phyloP scores from a whole-genome alignment of 1,284 basidiomycete species.

The Ustilago vetiveriae region DNA sequence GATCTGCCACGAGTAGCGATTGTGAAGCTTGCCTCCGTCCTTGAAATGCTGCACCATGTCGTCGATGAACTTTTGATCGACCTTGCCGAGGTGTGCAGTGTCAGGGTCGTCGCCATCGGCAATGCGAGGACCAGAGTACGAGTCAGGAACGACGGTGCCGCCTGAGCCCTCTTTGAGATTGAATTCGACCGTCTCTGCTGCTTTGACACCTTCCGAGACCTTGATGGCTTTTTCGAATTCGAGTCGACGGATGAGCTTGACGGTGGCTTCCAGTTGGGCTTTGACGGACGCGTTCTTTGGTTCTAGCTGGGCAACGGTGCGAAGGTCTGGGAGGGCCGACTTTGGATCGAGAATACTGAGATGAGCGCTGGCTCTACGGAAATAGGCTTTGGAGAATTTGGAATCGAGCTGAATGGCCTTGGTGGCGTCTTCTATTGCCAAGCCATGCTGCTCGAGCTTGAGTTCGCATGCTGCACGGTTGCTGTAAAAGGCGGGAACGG shows the following conservation, averaged over 20 bases:
- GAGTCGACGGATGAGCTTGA: constrained; percentile 79
- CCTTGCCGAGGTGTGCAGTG: constrained; percentile 70
- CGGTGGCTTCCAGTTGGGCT: constrained; percentile 83
- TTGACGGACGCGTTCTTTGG: constrained; percentile 84
- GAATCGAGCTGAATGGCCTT: constrained; percentile 89
- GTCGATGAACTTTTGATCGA: constrained; percentile 77
- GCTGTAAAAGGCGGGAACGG: constrained; percentile 54
- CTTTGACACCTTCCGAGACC: constrained; percentile 53
- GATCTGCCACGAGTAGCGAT: constrained; percentile 88
- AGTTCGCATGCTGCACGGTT: constrained; percentile 66
- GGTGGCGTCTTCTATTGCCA: constrained; percentile 67
- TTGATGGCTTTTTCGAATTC: constrained; percentile 65
- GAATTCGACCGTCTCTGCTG: constrained; percentile 49
- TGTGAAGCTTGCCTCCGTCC: constrained; percentile 84
- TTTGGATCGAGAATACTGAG: constrained; percentile 78
- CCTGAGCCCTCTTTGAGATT: constrained; percentile 57
- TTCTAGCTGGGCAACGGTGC: constrained; percentile 79
- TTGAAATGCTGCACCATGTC: constrained; percentile 93
- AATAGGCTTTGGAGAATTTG: constrained; percentile 90
- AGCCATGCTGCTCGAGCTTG: constrained; percentile 66
- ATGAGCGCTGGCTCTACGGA: constrained; percentile 89
- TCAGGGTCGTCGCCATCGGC: constrained; percentile 68
- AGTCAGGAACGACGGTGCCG: constrained; percentile 39
- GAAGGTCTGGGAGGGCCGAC: constrained; percentile 60
- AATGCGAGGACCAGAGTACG: constrained; percentile 59